A percentile compares a stretch with the other conserved stretches of the same genome.
Evolutionary conservation across 768 basidiomycete species (phyloP).

Genomic region (Calocera cornea): DNA sequence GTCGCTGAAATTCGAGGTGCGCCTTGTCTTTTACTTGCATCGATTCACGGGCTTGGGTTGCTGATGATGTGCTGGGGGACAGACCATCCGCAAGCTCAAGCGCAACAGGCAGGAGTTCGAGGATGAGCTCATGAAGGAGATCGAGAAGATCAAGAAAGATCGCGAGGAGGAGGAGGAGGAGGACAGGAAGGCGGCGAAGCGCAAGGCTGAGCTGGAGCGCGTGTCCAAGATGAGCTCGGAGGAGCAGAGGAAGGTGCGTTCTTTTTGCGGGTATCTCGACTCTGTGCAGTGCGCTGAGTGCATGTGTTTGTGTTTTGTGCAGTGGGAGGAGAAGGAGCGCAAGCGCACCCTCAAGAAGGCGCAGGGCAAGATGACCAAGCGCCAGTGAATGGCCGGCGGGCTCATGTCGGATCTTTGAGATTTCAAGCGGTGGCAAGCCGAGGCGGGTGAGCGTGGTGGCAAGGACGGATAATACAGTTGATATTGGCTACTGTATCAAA

Average conservation of each 20-base stretch:
- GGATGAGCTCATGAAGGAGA: slow-evolving; percentile 52
- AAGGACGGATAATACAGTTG: background rate
- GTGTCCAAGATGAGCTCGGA: slow-evolving; percentile 57
- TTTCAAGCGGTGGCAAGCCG: background rate
- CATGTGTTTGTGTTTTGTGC: too few species aligned
- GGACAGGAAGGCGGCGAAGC: slow-evolving; percentile 58
- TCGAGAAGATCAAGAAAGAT: slow-evolving; percentile 44
- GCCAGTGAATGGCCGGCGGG: background rate
- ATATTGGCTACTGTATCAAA: background rate
- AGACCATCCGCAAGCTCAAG: slow-evolving; percentile 59
- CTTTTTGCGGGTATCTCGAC: background rate
- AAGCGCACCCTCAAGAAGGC: slow-evolving; percentile 57
- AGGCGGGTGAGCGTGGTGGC: background rate
- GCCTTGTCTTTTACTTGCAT: too few species aligned
- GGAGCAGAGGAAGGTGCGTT: slow-evolving; percentile 69
- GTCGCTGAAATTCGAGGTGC: slow-evolving; percentile 57
- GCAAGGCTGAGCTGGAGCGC: slow-evolving; percentile 58
- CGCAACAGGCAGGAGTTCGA: slow-evolving; percentile 61
- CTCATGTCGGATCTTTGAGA: background rate
- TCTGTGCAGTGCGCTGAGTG: background rate
- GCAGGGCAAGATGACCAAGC: slow-evolving; percentile 29
- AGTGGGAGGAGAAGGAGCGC: slow-evolving; percentile 64
- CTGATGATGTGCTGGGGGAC: background rate
- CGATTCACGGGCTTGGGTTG: too few species aligned
- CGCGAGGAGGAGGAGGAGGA: slow-evolving; percentile 55